A percentile compares a stretch with the other conserved stretches of the same genome.
Conservation (phyloP, 192 early-diverging fungal genomes). For the Coemansia javaensis region DNA sequence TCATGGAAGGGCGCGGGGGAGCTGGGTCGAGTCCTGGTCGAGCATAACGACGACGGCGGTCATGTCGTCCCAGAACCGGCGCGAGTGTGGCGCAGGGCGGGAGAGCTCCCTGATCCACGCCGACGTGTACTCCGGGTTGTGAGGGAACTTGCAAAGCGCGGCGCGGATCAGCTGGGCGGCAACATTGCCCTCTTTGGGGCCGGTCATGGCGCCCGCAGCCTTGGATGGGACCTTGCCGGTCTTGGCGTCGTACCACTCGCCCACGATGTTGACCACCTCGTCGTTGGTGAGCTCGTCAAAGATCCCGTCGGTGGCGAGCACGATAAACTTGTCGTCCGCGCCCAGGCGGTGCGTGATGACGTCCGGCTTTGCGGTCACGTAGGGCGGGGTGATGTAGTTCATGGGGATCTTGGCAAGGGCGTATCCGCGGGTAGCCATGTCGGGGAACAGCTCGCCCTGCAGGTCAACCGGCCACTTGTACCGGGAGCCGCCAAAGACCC, state of each 20-base stretch:
- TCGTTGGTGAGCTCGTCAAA: constrained; percentile 70
- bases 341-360: constrained; percentile 57
- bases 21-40: too few species aligned
- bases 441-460: constrained; percentile 51
- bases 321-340: constrained; percentile 62
- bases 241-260: constrained; percentile 43
- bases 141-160: constrained; percentile 43
- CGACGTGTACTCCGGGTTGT: constrained; percentile 58
- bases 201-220: too few species aligned
- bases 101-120: constrained; percentile 57
- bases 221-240: not conserved
- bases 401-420: constrained; percentile 45
- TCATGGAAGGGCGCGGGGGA: too few species aligned
- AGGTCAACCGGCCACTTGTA: constrained; percentile 66
- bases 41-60: constrained; percentile 62
- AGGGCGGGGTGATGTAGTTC: constrained; percentile 61
- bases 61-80: constrained; percentile 77
- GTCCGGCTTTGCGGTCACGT: constrained; percentile 72
- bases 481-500: constrained; percentile 63
- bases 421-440: constrained; percentile 19
- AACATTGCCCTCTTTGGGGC: constrained; percentile 54
- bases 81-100: constrained; percentile 60
- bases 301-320: constrained; percentile 79
- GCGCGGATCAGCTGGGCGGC: constrained; percentile 69
- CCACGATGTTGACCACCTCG: constrained; percentile 48